Evolutionary conservation across 2,329 filamentous ascomycete genomes (phyloP).

Genomic region (Hypoxylon sp.): DNA sequence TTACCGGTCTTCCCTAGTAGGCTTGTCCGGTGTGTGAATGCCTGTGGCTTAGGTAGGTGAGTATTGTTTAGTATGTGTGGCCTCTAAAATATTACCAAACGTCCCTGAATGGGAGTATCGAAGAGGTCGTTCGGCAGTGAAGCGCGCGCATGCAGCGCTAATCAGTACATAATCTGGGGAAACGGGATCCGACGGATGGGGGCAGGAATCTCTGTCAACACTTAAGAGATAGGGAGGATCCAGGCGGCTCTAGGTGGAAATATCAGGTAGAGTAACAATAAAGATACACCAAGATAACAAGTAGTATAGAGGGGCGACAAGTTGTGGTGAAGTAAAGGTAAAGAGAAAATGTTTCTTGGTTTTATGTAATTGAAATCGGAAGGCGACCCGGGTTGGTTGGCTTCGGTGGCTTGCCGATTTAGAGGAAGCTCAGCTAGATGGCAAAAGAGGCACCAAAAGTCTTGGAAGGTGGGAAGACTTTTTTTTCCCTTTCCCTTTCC

Average conservation of each 20-base stretch:
- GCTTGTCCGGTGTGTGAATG: slow-evolving; percentile 32
- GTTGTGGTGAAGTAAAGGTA: slow-evolving; percentile 60
- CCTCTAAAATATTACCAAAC: slow-evolving; percentile 31
- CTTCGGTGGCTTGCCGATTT: slow-evolving; percentile 44
- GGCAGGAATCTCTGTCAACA: slow-evolving; percentile 49
- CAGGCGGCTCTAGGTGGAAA: slow-evolving; percentile 55
- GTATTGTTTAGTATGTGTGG: slow-evolving; percentile 37
- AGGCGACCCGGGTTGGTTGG: slow-evolving; percentile 37
- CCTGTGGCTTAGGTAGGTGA: slow-evolving; percentile 25
- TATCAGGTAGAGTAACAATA: slow-evolving; percentile 54
- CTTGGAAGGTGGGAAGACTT: slow-evolving; percentile 40
- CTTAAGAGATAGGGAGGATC: slow-evolving; percentile 57
- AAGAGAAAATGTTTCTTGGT: slow-evolving; percentile 59
- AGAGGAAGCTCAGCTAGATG: slow-evolving; percentile 45
- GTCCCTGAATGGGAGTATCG: slow-evolving; percentile 22
- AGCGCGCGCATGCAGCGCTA: slow-evolving; percentile 58
- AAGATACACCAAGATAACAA: slow-evolving; percentile 50
- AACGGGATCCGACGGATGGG: slow-evolving; percentile 60
- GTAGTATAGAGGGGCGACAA: slow-evolving; percentile 46
- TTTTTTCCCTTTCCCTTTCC: slow-evolving; percentile 28
- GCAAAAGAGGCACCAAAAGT: slow-evolving; percentile 31
- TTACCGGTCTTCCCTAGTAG: slow-evolving; percentile 34
- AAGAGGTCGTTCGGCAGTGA: slow-evolving; percentile 45
- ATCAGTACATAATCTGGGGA: slow-evolving; percentile 61
- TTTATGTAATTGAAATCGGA: slow-evolving; percentile 65